Base-by-base conservation (phyloP, 2,329 filamentous ascomycete species). In the Aureobasidium subglaciale region DNA sequence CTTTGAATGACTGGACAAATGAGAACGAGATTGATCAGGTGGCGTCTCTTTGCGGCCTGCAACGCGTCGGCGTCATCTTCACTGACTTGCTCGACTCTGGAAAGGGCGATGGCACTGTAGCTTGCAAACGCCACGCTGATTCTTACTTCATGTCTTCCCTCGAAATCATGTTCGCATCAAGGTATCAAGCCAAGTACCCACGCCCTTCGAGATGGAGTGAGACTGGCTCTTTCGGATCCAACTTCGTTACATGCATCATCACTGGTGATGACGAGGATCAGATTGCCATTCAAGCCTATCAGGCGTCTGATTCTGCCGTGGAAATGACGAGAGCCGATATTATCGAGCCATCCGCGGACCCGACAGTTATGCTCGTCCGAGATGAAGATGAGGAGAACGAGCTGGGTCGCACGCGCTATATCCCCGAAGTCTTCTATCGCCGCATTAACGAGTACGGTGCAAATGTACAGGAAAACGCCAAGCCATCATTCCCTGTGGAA, bases 311-410 rank as follows among this genome's bases (percentile, higher is more conserved):
- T 63, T 87, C 93, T 15, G 90, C 91, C 0, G 90, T 96, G 4
- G 93, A 99, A 70, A 99, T 99, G 93, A 89, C 96, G 24, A 82
- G 88, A 60, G 91, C 93, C 35, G 89, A 97, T 64, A 91, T 99
- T 61, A 83, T 99, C 59, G 93, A 99, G 69, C 89, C 93, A 7
- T 97, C 90, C 8, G 91, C 91, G 27, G 92, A 97, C 61, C 93
- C 93, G 2, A 85, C 82, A 6, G 85, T 92, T 52, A 96, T 99
- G 92, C 82, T 99, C 42, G 93, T 99, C 4, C 90, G 91, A 59
- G 87, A 88, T 22, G 92, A 97, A 67, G 88, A 92, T 58, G 90
- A 96, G 63, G 87, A 91, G 50, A 86, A 90, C 61, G 83, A 68
- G 76, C 62, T 83, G 75, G 55, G 76, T 72, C 84, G 83, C 56